Conservation (phyloP, 768 basidiomycete genomes). For the Mrakia gelida region DNA sequence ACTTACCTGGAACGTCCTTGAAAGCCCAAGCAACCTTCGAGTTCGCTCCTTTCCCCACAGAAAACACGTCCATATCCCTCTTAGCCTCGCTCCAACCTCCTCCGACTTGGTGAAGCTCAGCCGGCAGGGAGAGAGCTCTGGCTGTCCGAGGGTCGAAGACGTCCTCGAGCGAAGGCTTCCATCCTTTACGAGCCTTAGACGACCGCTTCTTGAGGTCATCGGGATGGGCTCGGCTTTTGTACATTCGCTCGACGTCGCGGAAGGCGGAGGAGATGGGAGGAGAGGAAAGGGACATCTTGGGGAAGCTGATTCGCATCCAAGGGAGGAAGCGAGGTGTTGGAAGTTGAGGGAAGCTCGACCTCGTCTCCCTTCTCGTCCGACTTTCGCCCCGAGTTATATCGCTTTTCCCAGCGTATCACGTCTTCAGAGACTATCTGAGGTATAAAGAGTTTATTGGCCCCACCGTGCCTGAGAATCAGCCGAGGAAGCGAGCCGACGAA, state of each 20-base stretch:
- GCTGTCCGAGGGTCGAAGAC: constrained; percentile 17
- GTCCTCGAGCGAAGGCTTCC: constrained; percentile 17
- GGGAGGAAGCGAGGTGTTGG: not conserved
- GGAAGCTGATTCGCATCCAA: constrained; percentile 63
- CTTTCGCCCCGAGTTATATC: too few species aligned
- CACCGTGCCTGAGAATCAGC: too few species aligned
- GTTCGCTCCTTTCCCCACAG: not conserved
- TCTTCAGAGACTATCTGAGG: too few species aligned
- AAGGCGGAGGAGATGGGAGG: not conserved
- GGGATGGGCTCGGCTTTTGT: constrained; percentile 4
- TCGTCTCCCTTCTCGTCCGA: not conserved
- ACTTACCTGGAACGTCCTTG: constrained; percentile 21
- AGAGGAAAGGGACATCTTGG: not conserved
- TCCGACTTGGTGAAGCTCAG: not conserved
- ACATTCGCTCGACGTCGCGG: not conserved
- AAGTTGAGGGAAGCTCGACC: not conserved
- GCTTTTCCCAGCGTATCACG: too few species aligned
- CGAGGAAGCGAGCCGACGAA: too few species aligned
- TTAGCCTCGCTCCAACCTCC: not conserved
- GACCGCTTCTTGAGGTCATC: not conserved
- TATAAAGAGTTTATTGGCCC: too few species aligned
- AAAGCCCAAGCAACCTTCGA: constrained; percentile 4
- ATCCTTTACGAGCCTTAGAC: not conserved
- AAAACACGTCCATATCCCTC: not conserved
- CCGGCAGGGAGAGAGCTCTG: not conserved